Evolutionary conservation across 2,329 filamentous ascomycete genomes (phyloP), one percentile per base, ranked within the genome.

Genomic region (Cytospora piceae): DNA sequence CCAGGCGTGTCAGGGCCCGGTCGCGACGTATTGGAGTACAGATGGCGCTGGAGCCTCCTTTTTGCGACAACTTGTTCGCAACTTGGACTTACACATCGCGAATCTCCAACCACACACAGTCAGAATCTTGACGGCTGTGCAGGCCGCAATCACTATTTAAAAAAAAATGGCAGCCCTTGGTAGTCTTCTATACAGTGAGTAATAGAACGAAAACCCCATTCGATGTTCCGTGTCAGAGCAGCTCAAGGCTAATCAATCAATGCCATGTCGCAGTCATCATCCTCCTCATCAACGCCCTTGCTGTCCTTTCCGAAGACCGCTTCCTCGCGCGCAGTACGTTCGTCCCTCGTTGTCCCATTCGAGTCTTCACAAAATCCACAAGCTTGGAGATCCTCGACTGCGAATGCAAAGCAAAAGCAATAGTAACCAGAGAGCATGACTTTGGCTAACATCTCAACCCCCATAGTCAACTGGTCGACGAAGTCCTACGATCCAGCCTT

Each of bases 201-300:
- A 31, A 12, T 34, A n/a, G 31, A 37, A 42, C 27, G 9, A 32
- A 51, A 32, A 27, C 67, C 59, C 34, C 52, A 32, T 37, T 56
- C 58, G 56, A 59, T 62, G 57, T 49, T 7, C 68, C 52, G 37
- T 58, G 59, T 55, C 32, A 39, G 42, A 27, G 42, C 1, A 53
- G 27, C 55, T 49, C 46, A 17, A 65, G 52, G 58, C 67, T 65
- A 17, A 67, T 68, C 67, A 53, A 32, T 22, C 61, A 55, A 51
- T 42, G 39, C 3, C 31, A 52, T n/a, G 52, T 6, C 52, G 27
- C 73, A 93, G 91, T 94, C 71, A 85, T 88, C 72, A 84, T 96
- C 76, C 92, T 98, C 74, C 86, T 98, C 76, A 89, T 95, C 79
- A 99, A 99, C 79, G 92, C 93, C 71, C 90, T 98, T 75, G 93